These are phyloP conservation scores for Theobroma grandiflorum DNA, from an alignment of 441 rosid species.

Conservation along the genomic window DNA sequence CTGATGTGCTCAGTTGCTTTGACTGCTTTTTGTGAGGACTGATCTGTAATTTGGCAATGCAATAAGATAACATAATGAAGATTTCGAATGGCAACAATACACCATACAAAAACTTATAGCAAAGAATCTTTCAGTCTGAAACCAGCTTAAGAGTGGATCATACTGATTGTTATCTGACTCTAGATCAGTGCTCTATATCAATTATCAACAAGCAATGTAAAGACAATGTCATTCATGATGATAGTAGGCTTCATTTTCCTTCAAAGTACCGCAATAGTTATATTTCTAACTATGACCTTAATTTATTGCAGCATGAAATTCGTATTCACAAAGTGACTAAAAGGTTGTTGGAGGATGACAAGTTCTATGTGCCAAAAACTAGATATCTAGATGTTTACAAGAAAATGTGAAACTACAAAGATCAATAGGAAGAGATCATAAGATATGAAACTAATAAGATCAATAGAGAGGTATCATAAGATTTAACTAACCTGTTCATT, in stretches of 20 bases:
- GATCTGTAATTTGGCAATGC: slow-evolving; percentile 47
- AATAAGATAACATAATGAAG: slow-evolving; percentile 22
- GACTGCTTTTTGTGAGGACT: slow-evolving; percentile 50
- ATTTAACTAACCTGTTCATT: slow-evolving; percentile 61
- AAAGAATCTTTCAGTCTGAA: slow-evolving; percentile 16
- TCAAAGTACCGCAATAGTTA: neutral
- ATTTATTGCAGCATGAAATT: neutral
- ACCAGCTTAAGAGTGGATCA: neutral
- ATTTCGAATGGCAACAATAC: neutral
- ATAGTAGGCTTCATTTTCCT: neutral
- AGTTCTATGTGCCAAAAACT: neutral
- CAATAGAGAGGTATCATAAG: neutral
- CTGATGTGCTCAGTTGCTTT: slow-evolving; percentile 46
- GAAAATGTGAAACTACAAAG: slow-evolving; percentile 8
- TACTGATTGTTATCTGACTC: neutral
- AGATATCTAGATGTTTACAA: neutral
- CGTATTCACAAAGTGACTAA: neutral
- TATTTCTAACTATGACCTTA: neutral
- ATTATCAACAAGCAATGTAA: neutral
- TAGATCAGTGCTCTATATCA: neutral
- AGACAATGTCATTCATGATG: neutral
- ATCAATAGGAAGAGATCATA: neutral
- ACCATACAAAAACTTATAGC: neutral
- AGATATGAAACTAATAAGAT: neutral
- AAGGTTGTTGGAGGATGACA: neutral